phyloP scores from a whole-genome alignment of 495 filamentous ascomycete genomes.

The Podospora tetraspora region DNA sequence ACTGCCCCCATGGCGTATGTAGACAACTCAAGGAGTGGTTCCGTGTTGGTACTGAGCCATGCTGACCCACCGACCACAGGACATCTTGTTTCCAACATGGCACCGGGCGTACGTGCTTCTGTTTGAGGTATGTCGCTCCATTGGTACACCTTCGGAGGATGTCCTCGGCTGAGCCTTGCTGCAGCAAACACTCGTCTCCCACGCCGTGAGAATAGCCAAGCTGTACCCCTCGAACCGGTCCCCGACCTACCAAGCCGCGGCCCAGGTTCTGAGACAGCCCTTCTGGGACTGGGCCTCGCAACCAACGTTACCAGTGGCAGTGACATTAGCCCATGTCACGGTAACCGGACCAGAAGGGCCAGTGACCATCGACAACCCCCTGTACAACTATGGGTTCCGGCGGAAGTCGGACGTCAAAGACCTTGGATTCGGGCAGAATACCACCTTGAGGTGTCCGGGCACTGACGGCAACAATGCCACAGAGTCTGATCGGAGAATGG shows the following conservation, averaged over 20 bases:
- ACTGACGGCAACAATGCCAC: constrained; percentile 22
- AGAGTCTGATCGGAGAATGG: constrained; percentile 20
- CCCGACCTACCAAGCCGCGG: constrained; percentile 31
- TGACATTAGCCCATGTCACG: constrained; percentile 25
- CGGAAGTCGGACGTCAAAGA: constrained; percentile 21
- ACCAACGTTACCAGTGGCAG: constrained; percentile 27
- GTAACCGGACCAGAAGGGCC: constrained; percentile 29
- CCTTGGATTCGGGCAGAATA: constrained; percentile 19
- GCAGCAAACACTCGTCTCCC: constrained; percentile 36
- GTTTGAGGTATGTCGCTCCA: constrained; percentile 26
- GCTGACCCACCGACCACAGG: constrained; percentile 24
- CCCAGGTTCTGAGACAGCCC: constrained; percentile 32
- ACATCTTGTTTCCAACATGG: constrained; percentile 38
- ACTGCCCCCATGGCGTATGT: constrained; percentile 45
- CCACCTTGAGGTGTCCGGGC: constrained; percentile 26
- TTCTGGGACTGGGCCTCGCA: constrained; percentile 42
- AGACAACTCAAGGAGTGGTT: background rate
- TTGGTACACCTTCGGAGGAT: constrained; percentile 32
- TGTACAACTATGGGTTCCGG: constrained; percentile 37
- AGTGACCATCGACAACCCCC: constrained; percentile 29
- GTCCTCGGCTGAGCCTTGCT: background rate
- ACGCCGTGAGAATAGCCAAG: constrained; percentile 31
- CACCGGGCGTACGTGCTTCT: constrained; percentile 31
- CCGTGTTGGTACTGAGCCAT: background rate
- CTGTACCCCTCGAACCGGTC: constrained; percentile 24